phyloP scores from a whole-genome alignment of 257 asterid species.

The Rubia yunnanensis region DNA sequence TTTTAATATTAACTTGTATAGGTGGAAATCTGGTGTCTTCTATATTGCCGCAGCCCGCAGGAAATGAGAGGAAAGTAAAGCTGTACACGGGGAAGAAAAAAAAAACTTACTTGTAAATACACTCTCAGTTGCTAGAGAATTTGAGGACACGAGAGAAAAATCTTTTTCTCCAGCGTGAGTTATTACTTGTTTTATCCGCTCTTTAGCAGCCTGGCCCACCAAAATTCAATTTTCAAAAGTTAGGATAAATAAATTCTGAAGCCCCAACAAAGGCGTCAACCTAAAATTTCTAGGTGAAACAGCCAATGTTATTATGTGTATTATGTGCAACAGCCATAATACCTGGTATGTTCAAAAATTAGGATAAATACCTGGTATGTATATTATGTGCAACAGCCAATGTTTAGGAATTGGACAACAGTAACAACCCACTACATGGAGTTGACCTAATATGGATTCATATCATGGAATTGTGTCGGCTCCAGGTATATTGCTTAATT shows the following conservation, averaged over 20 bases:
- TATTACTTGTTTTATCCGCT: constrained; percentile 67
- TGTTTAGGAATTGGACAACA: neutral
- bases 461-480: neutral
- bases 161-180: constrained; percentile 63
- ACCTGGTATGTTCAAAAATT: no score
- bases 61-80: neutral
- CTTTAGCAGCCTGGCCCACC: constrained; percentile 62
- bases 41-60: neutral
- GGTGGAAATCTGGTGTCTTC: neutral
- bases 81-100: constrained; percentile 12
- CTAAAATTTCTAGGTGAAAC: neutral
- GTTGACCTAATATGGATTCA: neutral
- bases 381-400: neutral
- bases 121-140: constrained; percentile 46
- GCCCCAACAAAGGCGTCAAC: neutral
- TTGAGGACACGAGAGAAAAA: constrained; percentile 44
- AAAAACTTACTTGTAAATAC: constrained; percentile 49
- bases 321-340: no score
- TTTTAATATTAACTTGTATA: neutral
- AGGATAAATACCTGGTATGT: no score
- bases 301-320: no score
- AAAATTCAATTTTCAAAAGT: constrained; percentile 19
- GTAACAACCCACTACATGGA: neutral
- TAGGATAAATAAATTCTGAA: neutral
- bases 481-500: no score